Evolutionary conservation across 78 protist genomes (phyloP).

Genomic region (Pigoraptor vietnamica): DNA sequence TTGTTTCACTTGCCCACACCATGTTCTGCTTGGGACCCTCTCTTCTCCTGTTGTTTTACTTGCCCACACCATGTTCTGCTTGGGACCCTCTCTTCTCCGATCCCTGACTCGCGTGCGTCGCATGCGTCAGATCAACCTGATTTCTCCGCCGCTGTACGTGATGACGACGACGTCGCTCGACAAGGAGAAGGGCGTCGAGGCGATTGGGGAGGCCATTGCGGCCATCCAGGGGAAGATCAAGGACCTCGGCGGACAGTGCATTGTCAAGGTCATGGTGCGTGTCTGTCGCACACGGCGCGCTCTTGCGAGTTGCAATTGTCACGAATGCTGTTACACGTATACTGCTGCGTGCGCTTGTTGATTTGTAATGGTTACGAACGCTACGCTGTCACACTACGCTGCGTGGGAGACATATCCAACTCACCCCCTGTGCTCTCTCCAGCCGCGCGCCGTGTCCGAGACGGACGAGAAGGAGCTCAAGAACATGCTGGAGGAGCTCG

Average conservation of each 20-base stretch:
- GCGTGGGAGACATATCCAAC: not conserved
- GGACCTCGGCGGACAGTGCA: constrained; percentile 42
- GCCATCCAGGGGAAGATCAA: constrained; percentile 38
- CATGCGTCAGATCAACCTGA: constrained; percentile 50
- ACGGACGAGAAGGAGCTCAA: constrained; percentile 11
- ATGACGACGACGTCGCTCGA: constrained; percentile 74
- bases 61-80: not conserved
- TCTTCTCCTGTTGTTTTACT: not conserved
- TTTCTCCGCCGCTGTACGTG: constrained; percentile 91
- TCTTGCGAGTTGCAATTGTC: not conserved
- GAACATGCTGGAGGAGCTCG: not conserved
- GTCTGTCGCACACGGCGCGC: not conserved
- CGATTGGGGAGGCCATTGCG: constrained; percentile 54
- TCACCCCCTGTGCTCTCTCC: not conserved
- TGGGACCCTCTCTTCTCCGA: not conserved
- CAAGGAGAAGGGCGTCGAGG: constrained; percentile 69
- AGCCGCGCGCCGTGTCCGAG: constrained; percentile 28
- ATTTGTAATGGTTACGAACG: not conserved
- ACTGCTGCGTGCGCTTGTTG: not conserved
- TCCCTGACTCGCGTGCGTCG: too few species aligned
- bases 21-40: not conserved
- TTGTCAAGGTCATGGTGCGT: not conserved
- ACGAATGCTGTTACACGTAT: not conserved
- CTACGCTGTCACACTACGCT: not conserved
- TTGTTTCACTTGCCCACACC: not conserved